A percentile compares a stretch with the other conserved stretches of the same genome.
Conservation (phyloP, 1,139 yeast species). For the Zygoascus meyerae region DNA sequence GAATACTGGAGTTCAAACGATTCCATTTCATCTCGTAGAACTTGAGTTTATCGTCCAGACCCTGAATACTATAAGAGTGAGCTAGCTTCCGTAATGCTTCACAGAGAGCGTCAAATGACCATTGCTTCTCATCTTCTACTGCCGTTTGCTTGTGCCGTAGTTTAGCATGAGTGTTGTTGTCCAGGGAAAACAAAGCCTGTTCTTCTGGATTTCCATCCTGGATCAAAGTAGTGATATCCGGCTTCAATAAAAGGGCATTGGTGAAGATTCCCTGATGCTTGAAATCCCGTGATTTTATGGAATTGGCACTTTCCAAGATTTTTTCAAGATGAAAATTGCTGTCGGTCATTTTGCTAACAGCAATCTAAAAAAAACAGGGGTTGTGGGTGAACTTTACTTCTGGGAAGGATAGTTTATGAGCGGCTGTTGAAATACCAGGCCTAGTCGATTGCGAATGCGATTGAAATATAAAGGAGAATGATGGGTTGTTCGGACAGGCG, state of each 20-base stretch:
- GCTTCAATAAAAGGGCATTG: slow-evolving; percentile 51
- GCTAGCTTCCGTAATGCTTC: slow-evolving; percentile 30
- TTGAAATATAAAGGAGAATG: too few species aligned
- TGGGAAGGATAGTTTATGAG: too few species aligned
- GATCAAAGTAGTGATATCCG: slow-evolving; percentile 52
- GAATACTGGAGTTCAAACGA: slow-evolving; percentile 25
- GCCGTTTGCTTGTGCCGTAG: slow-evolving; percentile 3
- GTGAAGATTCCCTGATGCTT: slow-evolving; percentile 57
- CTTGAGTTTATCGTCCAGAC: slow-evolving; percentile 26
- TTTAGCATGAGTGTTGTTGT: slow-evolving; percentile 16
- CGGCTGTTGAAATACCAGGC: too few species aligned
- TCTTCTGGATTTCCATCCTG: slow-evolving; percentile 58
- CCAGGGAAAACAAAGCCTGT: slow-evolving; percentile 41
- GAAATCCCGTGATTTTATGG: slow-evolving; percentile 39
- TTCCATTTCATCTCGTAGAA: slow-evolving; percentile 22
- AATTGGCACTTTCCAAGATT: slow-evolving; percentile 27
- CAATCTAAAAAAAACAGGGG: background rate
- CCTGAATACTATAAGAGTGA: slow-evolving; percentile 31
- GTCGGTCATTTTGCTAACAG: slow-evolving; percentile 4
- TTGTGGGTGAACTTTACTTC: too few species aligned
- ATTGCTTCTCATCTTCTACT: slow-evolving; percentile 21
- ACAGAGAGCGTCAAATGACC: slow-evolving; percentile 32
- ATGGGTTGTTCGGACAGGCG: too few species aligned
- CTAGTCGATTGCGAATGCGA: too few species aligned
- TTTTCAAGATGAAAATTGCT: slow-evolving; percentile 16